phyloP scores from a whole-genome alignment of 2,329 filamentous ascomycete species.

The Rhinocladiella mackenziei region DNA sequence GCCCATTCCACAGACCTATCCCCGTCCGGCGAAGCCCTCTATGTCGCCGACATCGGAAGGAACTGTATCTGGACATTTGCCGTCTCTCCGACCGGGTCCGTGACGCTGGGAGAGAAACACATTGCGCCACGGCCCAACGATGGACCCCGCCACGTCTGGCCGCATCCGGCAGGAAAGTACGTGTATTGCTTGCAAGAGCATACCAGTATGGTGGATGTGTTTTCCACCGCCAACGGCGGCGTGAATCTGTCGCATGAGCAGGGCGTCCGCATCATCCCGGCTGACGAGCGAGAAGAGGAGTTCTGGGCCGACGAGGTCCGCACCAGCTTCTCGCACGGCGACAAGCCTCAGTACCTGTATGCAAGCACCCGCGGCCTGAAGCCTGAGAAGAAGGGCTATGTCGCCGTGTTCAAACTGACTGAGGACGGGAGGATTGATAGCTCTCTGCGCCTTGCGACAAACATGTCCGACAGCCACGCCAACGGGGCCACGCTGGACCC shows the following conservation, averaged over 20 bases:
- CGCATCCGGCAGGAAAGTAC: conserved; percentile 25
- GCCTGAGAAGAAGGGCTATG: conserved; percentile 23
- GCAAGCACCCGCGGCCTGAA: conserved; percentile 27
- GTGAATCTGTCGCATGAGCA: conserved; percentile 24
- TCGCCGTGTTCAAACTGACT: conserved; percentile 26
- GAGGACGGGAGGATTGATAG: conserved; percentile 18
- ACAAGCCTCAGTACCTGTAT: conserved; percentile 26
- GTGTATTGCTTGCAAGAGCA: conserved; percentile 30
- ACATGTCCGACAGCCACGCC: background rate
- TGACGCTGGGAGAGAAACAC: conserved; percentile 26
- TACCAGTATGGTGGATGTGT: conserved; percentile 30
- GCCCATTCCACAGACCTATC: conserved; percentile 31
- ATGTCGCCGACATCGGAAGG: conserved; percentile 32
- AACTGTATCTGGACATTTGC: conserved; percentile 31
- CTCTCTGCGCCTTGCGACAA: background rate
- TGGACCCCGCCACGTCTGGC: conserved; percentile 29
- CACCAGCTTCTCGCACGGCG: conserved; percentile 21
- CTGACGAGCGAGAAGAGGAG: conserved; percentile 8
- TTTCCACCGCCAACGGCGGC: conserved; percentile 12
- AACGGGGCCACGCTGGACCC: conserved; percentile 1
- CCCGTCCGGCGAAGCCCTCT: conserved; percentile 27
- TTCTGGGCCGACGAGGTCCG: conserved; percentile 32
- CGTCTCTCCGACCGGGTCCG: conserved; percentile 11
- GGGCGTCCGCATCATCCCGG: conserved; percentile 27
- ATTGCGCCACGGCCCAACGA: conserved; percentile 25